phyloP scores from a whole-genome alignment of 192 early-diverging fungal genomes.

The Kickxella alabastrina region DNA sequence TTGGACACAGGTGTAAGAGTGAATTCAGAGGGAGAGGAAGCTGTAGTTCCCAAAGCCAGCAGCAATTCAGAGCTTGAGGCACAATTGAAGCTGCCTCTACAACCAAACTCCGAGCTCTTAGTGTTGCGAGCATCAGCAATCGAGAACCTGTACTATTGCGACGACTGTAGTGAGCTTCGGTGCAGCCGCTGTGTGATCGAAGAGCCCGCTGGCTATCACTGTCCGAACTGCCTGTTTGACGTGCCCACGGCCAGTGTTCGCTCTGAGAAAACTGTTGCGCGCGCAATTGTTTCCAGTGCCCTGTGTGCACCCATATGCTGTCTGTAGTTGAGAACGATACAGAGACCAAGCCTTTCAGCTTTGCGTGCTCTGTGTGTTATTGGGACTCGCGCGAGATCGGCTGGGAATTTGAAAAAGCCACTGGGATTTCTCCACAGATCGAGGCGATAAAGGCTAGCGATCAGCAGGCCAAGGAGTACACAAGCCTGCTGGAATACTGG shows the following conservation, averaged over 20 bases:
- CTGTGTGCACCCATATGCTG: slow-evolving; percentile 75
- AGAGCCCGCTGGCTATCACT: slow-evolving; percentile 87
- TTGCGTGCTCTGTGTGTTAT: slow-evolving; percentile 81
- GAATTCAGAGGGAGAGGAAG: neutral
- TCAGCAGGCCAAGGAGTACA: slow-evolving; percentile 74
- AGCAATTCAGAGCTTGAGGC: neutral
- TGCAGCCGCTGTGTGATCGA: slow-evolving; percentile 81
- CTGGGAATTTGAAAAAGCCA: slow-evolving; percentile 91
- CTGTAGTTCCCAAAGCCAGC: neutral
- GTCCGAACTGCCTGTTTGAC: slow-evolving; percentile 96
- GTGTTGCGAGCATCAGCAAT: slow-evolving; percentile 51
- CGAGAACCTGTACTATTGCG: slow-evolving; percentile 82
- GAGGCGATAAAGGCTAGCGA: slow-evolving; percentile 72
- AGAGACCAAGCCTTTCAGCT: slow-evolving; percentile 58
- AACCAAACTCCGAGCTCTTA: slow-evolving; percentile 11
- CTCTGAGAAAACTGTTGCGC: slow-evolving; percentile 92
- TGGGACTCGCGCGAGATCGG: slow-evolving; percentile 93
- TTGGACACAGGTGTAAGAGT: neutral
- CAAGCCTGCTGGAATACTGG: slow-evolving; percentile 77
- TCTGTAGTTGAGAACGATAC: slow-evolving; percentile 60
- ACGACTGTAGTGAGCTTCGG: slow-evolving; percentile 73
- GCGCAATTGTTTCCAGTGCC: slow-evolving; percentile 93
- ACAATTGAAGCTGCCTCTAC: neutral
- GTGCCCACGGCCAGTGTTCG: slow-evolving; percentile 94
- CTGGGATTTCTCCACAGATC: slow-evolving; percentile 85